Conservation (phyloP, 345 rosid genomes). For the Erucastrum elatum region DNA sequence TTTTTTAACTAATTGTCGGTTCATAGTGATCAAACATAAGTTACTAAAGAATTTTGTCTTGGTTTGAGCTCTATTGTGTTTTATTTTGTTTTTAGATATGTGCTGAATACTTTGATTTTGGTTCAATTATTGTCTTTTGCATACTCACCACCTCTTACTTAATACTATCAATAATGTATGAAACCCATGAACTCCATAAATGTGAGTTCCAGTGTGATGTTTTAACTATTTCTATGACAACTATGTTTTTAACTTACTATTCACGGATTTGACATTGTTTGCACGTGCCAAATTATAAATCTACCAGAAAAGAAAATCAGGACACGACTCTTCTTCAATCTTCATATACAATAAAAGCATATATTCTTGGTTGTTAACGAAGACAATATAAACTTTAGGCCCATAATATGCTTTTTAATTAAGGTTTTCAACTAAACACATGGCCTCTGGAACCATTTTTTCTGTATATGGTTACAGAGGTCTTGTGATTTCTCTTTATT, state of each 20-base stretch:
- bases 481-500: not conserved
- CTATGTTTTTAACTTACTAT: not conserved
- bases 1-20: not conserved
- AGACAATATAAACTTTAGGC: not conserved
- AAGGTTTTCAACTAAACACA: not conserved
- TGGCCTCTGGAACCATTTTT: not conserved
- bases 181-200: constrained; percentile 6
- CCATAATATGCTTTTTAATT: not conserved
- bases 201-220: constrained; percentile 8
- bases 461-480: not conserved
- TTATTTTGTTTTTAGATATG: not conserved
- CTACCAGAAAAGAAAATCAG: not conserved
- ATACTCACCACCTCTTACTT: not conserved
- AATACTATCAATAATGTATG: not conserved
- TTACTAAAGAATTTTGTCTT: not conserved
- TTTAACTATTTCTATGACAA: not conserved
- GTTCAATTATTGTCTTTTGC: not conserved
- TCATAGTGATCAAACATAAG: not conserved
- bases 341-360: not conserved
- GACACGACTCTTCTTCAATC: not conserved
- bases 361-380: not conserved
- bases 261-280: not conserved
- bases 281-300: not conserved
- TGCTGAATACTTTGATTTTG: not conserved
- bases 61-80: not conserved